A percentile compares a stretch with the other conserved stretches of the same genome.
These are phyloP conservation scores for Daldinia grandis DNA, from an alignment of 495 filamentous ascomycete genomes.

Conservation along the genomic window DNA sequence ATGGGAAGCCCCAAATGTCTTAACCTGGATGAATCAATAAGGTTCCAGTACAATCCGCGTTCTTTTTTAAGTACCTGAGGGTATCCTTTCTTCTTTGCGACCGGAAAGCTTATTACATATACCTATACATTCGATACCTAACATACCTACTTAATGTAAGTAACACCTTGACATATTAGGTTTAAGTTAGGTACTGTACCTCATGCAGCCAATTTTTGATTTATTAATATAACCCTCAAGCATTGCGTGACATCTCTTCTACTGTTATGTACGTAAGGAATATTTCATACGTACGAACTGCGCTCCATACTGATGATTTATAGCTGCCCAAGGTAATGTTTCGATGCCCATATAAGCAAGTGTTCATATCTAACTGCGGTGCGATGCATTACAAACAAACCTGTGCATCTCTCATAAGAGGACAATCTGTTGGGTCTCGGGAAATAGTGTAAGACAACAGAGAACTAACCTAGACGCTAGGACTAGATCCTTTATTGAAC, in stretches of 20 bases:
- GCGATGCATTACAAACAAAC: neutral
- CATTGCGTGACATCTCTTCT: neutral
- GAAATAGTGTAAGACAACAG: slow-evolving; percentile 9
- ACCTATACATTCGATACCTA: neutral
- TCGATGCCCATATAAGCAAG: neutral
- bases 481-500: neutral
- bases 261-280: neutral
- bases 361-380: slow-evolving; percentile 4
- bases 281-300: too few species aligned
- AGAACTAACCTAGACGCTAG: neutral
- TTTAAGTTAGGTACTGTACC: neutral
- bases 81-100: neutral
- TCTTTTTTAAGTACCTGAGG: neutral
- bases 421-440: neutral
- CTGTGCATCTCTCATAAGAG: neutral
- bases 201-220: neutral
- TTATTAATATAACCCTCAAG: neutral
- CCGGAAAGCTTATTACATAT: neutral
- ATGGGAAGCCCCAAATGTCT: slow-evolving; percentile 33
- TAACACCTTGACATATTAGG: neutral
- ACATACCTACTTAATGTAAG: neutral
- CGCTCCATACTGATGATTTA: too few species aligned
- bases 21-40: slow-evolving; percentile 31
- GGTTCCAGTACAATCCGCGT: slow-evolving; percentile 15
- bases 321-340: too few species aligned